Evolutionary conservation across 257 asterid species (phyloP).

Genomic region (Verbena officinalis): DNA sequence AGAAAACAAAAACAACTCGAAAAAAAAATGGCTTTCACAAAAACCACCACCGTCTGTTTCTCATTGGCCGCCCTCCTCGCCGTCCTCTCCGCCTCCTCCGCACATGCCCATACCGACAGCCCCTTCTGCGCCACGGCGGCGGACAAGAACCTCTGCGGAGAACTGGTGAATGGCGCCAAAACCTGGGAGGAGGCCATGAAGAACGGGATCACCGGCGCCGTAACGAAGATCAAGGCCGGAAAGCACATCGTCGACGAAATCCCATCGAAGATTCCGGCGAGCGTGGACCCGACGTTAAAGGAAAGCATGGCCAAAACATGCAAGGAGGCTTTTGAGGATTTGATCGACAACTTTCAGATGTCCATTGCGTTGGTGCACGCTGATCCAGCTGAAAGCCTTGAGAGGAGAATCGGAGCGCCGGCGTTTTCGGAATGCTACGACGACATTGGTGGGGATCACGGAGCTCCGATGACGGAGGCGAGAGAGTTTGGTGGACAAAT

Average conservation of each 20-base stretch:
- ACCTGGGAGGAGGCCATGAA: slow-evolving; percentile 38
- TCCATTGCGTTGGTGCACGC: slow-evolving; percentile 22
- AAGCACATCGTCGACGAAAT: slow-evolving; percentile 18
- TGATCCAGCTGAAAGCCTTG: slow-evolving; percentile 7
- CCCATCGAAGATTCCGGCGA: slow-evolving; percentile 19
- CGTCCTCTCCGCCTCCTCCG: neutral
- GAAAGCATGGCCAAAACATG: slow-evolving; percentile 22
- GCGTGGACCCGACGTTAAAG: slow-evolving; percentile 17
- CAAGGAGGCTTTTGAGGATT: slow-evolving; percentile 9
- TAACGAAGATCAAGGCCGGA: slow-evolving; percentile 17
- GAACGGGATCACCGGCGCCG: slow-evolving; percentile 23
- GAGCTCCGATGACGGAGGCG: too few species aligned
- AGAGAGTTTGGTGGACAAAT: too few species aligned
- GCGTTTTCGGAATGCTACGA: slow-evolving; percentile 30
- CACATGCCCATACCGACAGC: neutral
- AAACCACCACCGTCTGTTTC: neutral
- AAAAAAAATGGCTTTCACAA: neutral
- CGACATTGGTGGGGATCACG: neutral
- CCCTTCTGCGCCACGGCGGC: slow-evolving; percentile 28
- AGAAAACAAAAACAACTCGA: neutral
- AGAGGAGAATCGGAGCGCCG: slow-evolving; percentile 12
- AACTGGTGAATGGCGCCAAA: slow-evolving; percentile 23
- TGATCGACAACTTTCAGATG: slow-evolving; percentile 18
- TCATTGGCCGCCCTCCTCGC: neutral
- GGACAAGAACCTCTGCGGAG: slow-evolving; percentile 28